phyloP scores from a whole-genome alignment of 352 stramenopile genomes.

The Phytophthora hybrid region DNA sequence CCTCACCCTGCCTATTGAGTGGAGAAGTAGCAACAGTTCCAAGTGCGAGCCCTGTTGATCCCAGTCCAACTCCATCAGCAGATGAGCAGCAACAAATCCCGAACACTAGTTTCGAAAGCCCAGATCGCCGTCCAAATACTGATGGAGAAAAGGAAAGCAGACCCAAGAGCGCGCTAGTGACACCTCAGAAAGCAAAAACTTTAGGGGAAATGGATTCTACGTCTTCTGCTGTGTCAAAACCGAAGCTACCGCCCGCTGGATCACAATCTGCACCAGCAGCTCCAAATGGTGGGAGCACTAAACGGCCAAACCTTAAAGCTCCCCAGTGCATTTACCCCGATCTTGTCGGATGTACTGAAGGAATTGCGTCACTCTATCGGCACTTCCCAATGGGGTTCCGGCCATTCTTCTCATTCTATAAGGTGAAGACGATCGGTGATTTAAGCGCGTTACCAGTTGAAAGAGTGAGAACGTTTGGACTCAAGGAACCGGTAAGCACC shows the following conservation, averaged over 20 bases:
- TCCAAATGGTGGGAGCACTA: constrained; percentile 2
- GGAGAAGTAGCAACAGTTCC: constrained; percentile 14
- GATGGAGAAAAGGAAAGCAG: not conserved
- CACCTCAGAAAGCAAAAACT: constrained; percentile 1
- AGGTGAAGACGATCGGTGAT: constrained; percentile 78
- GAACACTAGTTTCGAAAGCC: not conserved
- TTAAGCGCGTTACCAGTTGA: constrained; percentile 56
- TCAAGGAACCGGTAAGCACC: constrained; percentile 66
- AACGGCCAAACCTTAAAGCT: constrained; percentile 11
- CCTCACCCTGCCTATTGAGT: constrained; percentile 31
- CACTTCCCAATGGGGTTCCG: constrained; percentile 68
- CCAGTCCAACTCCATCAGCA: constrained; percentile 13
- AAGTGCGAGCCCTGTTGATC: constrained; percentile 13
- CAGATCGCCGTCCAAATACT: not conserved
- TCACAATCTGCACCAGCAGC: constrained; percentile 23
- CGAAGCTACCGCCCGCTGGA: constrained; percentile 3
- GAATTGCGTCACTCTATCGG: constrained; percentile 54
- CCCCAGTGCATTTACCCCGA: constrained; percentile 54
- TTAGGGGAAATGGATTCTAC: not conserved
- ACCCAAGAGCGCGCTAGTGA: constrained; percentile 5
- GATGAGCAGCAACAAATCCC: constrained; percentile 6
- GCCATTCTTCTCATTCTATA: constrained; percentile 68
- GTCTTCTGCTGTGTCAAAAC: not conserved
- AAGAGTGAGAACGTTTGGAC: constrained; percentile 64
- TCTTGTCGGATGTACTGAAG: constrained; percentile 55